These are phyloP conservation scores for Paramecium caudatum DNA, from an alignment of 73 alveolate species.

Conservation along the genomic window DNA sequence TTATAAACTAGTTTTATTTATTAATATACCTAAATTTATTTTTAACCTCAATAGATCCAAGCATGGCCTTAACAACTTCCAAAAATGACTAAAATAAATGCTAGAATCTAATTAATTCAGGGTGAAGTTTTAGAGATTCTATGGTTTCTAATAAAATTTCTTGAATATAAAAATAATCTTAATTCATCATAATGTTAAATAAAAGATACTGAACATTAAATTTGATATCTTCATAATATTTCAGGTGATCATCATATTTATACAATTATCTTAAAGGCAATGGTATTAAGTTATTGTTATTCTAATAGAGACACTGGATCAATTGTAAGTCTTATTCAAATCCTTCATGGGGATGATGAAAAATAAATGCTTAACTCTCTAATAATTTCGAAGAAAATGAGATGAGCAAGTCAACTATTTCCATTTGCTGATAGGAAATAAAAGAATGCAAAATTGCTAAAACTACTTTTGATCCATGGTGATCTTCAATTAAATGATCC, in stretches of 20 bases:
- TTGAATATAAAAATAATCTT: neutral
- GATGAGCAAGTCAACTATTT: neutral
- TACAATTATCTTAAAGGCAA: neutral
- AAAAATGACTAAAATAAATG: neutral
- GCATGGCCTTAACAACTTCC: conserved; percentile 11
- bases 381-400: neutral
- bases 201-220: neutral
- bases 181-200: conserved; percentile 8
- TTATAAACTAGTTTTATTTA: neutral
- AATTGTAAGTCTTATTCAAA: neutral
- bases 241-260: neutral
- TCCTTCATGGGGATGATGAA: neutral
- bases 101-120: neutral
- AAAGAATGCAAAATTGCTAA: neutral
- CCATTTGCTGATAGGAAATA: neutral
- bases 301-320: neutral
- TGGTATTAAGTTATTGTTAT: neutral
- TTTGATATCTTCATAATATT: conserved; percentile 1
- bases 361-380: neutral
- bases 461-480: neutral
- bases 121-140: neutral
- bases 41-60: neutral
- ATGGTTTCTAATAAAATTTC: neutral
- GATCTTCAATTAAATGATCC: neutral
- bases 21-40: neutral